Evolutionary conservation across 257 asterid species (phyloP).

Genomic region (Scutellaria baicalensis): DNA sequence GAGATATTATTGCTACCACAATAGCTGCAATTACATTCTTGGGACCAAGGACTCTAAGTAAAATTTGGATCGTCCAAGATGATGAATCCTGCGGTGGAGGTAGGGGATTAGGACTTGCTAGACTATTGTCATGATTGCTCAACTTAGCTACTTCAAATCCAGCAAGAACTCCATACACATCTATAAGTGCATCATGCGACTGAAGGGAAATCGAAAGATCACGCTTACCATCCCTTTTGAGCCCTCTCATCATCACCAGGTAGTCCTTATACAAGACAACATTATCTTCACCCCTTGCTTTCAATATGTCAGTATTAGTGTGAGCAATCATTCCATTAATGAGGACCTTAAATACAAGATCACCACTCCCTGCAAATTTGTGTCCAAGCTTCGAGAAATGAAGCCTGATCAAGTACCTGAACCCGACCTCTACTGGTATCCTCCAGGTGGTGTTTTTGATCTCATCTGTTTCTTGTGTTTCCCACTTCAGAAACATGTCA

Average conservation of each 20-base stretch:
- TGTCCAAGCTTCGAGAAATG: slow-evolving; percentile 37
- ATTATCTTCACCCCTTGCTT: slow-evolving; percentile 3
- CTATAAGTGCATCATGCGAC: neutral
- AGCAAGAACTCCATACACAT: neutral
- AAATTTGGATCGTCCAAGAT: neutral
- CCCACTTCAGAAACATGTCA: neutral
- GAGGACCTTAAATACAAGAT: slow-evolving; percentile 18
- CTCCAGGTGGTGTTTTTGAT: slow-evolving; percentile 17
- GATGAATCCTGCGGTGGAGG: neutral
- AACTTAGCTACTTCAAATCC: slow-evolving; percentile 25
- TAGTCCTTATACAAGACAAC: slow-evolving; percentile 23
- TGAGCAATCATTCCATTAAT: slow-evolving; percentile 27
- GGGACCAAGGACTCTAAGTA: neutral
- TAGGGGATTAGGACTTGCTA: slow-evolving; percentile 20
- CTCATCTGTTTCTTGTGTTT: neutral
- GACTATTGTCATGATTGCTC: slow-evolving; percentile 45
- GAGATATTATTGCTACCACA: slow-evolving; percentile 11
- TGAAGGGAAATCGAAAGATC: slow-evolving; percentile 23
- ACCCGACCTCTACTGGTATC: slow-evolving; percentile 36
- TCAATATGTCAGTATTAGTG: slow-evolving; percentile 4
- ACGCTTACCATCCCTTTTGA: slow-evolving; percentile 19
- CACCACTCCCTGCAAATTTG: slow-evolving; percentile 11
- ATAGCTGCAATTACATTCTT: slow-evolving; percentile 22
- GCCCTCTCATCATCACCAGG: slow-evolving; percentile 29
- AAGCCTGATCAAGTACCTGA: slow-evolving; percentile 35